These are phyloP conservation scores for Trichoderma pleuroti DNA, from an alignment of 2,329 filamentous ascomycete genomes.

Conservation along the genomic window DNA sequence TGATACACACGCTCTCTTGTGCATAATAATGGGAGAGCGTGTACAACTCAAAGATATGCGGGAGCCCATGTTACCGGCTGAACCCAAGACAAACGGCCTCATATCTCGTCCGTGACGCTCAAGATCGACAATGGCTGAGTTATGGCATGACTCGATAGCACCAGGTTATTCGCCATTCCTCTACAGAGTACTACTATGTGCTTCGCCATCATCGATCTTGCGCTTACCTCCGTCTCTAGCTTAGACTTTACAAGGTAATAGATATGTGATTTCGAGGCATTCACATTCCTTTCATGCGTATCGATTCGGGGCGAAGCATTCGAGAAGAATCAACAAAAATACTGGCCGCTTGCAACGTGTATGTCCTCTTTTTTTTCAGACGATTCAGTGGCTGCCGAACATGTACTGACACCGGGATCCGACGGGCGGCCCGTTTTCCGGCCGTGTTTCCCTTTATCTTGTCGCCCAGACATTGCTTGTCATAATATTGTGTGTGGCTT, in stretches of 20 bases:
- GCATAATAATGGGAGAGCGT: not conserved
- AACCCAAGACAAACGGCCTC: not conserved
- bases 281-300: not conserved
- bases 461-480: not conserved
- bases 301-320: not conserved
- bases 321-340: no score
- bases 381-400: not conserved
- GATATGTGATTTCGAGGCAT: not conserved
- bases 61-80: not conserved
- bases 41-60: not conserved
- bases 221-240: not conserved
- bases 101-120: not conserved
- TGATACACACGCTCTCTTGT: not conserved
- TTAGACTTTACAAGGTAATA: not conserved
- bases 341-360: not conserved
- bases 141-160: not conserved
- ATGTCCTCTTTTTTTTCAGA: not conserved
- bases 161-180: not conserved
- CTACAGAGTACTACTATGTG: not conserved
- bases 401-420: not conserved
- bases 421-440: not conserved
- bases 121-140: not conserved
- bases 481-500: not conserved
- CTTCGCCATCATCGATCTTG: not conserved
- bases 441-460: not conserved